These are phyloP conservation scores for Dothistroma septosporum DNA, from an alignment of 2,329 filamentous ascomycete species.

Conservation along the genomic window DNA sequence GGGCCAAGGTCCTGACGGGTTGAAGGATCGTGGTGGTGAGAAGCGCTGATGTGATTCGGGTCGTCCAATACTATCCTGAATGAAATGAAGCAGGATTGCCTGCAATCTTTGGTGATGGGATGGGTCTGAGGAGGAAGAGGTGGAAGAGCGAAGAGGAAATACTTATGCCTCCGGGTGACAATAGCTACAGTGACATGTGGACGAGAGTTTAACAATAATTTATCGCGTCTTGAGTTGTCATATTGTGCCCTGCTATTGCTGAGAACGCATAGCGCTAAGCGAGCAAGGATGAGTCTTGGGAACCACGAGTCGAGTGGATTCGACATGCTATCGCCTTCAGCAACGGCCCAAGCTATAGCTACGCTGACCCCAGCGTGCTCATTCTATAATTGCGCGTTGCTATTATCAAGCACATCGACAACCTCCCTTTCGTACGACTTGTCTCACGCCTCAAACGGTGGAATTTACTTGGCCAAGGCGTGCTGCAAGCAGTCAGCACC, in stretches of 20 bases:
- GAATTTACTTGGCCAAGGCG: no score
- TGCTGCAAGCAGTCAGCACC: no score
- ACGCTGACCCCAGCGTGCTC: no score
- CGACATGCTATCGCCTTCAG: no score
- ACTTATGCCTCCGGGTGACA: background rate
- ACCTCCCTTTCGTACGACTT: no score
- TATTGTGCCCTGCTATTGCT: background rate
- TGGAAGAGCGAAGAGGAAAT: background rate
- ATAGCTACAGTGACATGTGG: background rate
- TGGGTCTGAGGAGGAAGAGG: background rate
- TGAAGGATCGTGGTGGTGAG: conserved; percentile 39
- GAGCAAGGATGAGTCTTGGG: background rate
- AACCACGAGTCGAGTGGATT: background rate
- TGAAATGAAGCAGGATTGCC: background rate
- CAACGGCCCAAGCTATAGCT: no score
- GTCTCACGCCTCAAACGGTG: no score
- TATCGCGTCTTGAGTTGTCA: background rate
- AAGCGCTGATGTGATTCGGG: conserved; percentile 19
- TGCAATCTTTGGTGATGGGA: background rate
- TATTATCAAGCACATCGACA: no score
- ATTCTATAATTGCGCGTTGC: no score
- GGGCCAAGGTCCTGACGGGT: conserved; percentile 49
- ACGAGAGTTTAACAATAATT: background rate
- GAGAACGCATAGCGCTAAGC: background rate
- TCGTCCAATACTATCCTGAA: background rate